Percentiles rank a stretch among this genome's conserved stretches.
Evolutionary conservation across 306 rosid species (phyloP).

Genomic region (Dryas octopetala): DNA sequence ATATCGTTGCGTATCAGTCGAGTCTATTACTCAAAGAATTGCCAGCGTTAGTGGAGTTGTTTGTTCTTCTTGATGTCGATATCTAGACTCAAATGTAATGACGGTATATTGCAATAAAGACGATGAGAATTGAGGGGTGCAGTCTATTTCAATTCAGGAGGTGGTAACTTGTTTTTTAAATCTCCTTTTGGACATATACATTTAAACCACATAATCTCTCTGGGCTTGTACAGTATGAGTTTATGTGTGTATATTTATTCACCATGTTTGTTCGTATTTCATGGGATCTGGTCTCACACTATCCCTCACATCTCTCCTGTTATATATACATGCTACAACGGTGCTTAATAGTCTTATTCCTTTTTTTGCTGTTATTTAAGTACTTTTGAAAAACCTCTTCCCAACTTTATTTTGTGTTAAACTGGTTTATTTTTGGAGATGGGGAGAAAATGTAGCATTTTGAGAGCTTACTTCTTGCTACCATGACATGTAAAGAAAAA

Average conservation of each 20-base stretch:
- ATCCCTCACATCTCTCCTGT: neutral
- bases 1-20: neutral
- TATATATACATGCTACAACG: neutral
- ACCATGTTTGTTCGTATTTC: neutral
- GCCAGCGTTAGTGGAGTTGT: neutral
- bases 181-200: neutral
- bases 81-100: neutral
- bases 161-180: neutral
- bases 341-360: neutral
- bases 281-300: too few species aligned
- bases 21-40: neutral
- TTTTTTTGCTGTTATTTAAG: neutral
- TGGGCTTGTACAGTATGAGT: neutral
- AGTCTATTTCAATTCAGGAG: too few species aligned
- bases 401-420: neutral
- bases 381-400: neutral
- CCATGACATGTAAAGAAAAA: neutral
- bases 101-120: neutral
- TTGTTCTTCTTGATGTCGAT: neutral
- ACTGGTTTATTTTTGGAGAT: neutral
- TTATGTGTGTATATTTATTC: neutral
- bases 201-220: neutral
- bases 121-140: too few species aligned
- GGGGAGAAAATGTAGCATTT: neutral
- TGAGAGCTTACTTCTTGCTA: neutral